Evolutionary conservation across 352 stramenopile genomes (phyloP).

Genomic region (Pythium myriotylum): DNA sequence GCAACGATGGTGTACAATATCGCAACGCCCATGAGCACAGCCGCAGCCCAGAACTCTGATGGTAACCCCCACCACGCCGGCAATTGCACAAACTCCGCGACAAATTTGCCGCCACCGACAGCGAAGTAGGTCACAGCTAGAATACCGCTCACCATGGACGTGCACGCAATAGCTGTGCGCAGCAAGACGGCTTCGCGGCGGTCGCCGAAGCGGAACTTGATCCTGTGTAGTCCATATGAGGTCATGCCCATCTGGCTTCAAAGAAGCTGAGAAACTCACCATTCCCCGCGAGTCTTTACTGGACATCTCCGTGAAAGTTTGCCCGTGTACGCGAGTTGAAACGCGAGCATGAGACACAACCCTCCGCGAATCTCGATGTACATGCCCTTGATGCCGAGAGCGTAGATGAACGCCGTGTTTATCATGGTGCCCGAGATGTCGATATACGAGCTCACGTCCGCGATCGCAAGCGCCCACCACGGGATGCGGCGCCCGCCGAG

Average conservation of each 20-base stretch:
- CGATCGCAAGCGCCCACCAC: slow-evolving; percentile 73
- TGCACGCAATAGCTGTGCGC: slow-evolving; percentile 69
- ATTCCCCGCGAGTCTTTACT: slow-evolving; percentile 81
- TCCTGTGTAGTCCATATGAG: slow-evolving; percentile 36
- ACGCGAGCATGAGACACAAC: slow-evolving; percentile 76
- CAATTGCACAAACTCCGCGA: slow-evolving; percentile 72
- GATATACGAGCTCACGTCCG: slow-evolving; percentile 85
- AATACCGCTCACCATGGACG: slow-evolving; percentile 64
- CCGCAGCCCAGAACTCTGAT: slow-evolving; percentile 72
- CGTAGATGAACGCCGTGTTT: slow-evolving; percentile 82
- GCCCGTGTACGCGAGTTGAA: slow-evolving; percentile 80
- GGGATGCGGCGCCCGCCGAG: slow-evolving; percentile 65
- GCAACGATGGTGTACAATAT: slow-evolving; percentile 76
- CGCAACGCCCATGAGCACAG: slow-evolving; percentile 64
- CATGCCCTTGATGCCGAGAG: slow-evolving; percentile 81
- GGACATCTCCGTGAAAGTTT: slow-evolving; percentile 75
- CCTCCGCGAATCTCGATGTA: slow-evolving; percentile 83
- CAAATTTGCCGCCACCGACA: slow-evolving; percentile 77
- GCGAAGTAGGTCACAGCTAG: slow-evolving; percentile 80
- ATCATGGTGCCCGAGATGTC: slow-evolving; percentile 87
- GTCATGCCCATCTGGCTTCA: not conserved
- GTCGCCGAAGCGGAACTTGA: slow-evolving; percentile 79
- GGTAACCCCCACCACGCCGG: slow-evolving; percentile 58
- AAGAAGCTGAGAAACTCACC: slow-evolving; percentile 33
- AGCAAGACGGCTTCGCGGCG: slow-evolving; percentile 53